Percentiles rank a stretch among this genome's conserved stretches.
Evolutionary conservation across 371 early-diverging fungal species (phyloP).

Genomic region (Mucor sp.): DNA sequence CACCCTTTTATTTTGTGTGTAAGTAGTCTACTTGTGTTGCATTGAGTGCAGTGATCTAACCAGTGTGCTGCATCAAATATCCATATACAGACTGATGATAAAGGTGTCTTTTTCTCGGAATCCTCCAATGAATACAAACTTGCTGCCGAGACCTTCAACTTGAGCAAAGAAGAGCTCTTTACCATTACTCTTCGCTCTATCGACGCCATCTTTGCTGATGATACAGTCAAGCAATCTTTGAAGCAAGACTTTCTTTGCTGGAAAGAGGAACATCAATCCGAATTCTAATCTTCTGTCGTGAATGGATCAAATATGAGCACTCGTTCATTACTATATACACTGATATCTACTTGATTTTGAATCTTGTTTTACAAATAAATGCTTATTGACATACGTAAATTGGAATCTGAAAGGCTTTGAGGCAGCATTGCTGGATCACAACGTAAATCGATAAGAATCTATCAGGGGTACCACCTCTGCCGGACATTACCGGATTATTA

Average conservation of each 20-base stretch:
- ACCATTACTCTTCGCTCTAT: slow-evolving; percentile 44
- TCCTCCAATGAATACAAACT: slow-evolving; percentile 52
- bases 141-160: slow-evolving; percentile 39
- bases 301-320: too few species aligned
- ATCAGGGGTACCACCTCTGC: too few species aligned
- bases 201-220: slow-evolving; percentile 51
- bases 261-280: slow-evolving; percentile 18
- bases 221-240: slow-evolving; percentile 31
- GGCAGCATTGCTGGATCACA: too few species aligned
- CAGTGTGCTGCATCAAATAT: not conserved
- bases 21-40: slow-evolving; percentile 20
- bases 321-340: too few species aligned
- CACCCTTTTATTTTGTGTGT: slow-evolving; percentile 65
- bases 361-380: too few species aligned
- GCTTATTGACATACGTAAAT: too few species aligned
- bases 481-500: too few species aligned
- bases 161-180: slow-evolving; percentile 41
- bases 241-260: slow-evolving; percentile 39
- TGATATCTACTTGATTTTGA: too few species aligned
- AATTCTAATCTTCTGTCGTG: too few species aligned
- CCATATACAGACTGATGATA: slow-evolving; percentile 56
- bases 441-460: too few species aligned
- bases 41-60: not conserved
- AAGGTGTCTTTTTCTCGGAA: slow-evolving; percentile 58
- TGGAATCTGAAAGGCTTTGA: too few species aligned